phyloP scores from a whole-genome alignment of 2,329 filamentous ascomycete species.

The Apiospora kogelbergensis region DNA sequence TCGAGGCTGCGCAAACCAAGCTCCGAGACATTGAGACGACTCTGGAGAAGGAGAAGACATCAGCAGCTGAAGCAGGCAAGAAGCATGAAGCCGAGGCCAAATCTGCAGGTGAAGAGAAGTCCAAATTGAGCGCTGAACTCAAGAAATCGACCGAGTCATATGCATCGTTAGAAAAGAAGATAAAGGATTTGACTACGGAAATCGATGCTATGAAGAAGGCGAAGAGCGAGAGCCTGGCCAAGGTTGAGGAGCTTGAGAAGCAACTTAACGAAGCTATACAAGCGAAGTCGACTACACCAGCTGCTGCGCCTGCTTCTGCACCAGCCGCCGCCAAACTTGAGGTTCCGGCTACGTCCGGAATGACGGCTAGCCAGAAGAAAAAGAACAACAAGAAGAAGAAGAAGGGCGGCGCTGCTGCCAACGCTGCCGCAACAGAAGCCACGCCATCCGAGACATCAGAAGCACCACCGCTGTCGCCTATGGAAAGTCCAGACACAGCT shows the following conservation, averaged over 20 bases:
- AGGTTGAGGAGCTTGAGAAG: constrained; percentile 41
- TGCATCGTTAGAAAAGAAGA: constrained; percentile 22
- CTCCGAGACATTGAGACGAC: constrained; percentile 44
- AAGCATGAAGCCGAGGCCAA: constrained; percentile 29
- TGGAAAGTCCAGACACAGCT: constrained; percentile 30
- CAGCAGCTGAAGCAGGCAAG: constrained; percentile 19
- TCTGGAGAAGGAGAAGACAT: constrained; percentile 30
- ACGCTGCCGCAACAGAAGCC: constrained; percentile 27
- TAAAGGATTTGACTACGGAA: constrained; percentile 42
- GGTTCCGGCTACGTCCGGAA: constrained; percentile 25
- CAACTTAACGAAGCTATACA: constrained; percentile 28
- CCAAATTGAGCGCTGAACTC: constrained; percentile 32
- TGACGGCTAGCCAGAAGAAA: constrained; percentile 38
- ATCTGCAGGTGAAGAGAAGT: constrained; percentile 22
- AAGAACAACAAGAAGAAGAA: constrained; percentile 93
- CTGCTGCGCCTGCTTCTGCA: constrained; percentile 19
- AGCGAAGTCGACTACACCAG: constrained; percentile 11
- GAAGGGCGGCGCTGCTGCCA: constrained; percentile 59
- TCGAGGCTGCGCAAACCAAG: constrained; percentile 43
- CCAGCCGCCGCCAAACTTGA: constrained; percentile 22
- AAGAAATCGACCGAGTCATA: constrained; percentile 39
- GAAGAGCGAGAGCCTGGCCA: constrained; percentile 40
- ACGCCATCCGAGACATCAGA: constrained; percentile 38
- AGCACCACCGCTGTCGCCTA: constrained; percentile 29
- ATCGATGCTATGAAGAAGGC: constrained; percentile 39